phyloP scores from a whole-genome alignment of 768 basidiomycete species.

The Termitomyces sp. region DNA sequence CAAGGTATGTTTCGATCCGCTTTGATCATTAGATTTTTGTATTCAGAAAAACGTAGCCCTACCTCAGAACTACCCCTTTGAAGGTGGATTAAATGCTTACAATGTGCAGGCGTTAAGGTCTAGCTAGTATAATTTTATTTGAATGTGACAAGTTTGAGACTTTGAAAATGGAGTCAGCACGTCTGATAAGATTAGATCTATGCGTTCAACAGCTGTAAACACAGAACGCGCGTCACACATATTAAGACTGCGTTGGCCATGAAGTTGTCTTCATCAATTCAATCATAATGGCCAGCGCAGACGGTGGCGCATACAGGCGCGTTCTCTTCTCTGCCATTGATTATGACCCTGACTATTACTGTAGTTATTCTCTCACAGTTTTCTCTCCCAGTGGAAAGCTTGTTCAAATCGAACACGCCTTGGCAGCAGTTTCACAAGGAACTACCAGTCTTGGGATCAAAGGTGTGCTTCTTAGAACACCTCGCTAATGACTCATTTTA shows the following conservation, averaged over 20 bases:
- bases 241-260: background rate
- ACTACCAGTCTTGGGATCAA: constrained; percentile 98
- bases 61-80: constrained; percentile 79
- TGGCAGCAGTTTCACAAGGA: constrained; percentile 93
- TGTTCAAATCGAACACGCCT: constrained; percentile 99
- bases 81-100: constrained; percentile 26
- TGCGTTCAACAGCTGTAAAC: constrained; percentile 13
- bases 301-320: constrained; percentile 79
- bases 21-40: too few relatives aligned
- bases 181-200: constrained; percentile 7
- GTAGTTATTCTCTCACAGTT: constrained; percentile 96
- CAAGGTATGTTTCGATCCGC: constrained; percentile 45
- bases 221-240: constrained; percentile 20
- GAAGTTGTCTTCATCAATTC: constrained; percentile 7
- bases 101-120: background rate
- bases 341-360: constrained; percentile 7
- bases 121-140: background rate
- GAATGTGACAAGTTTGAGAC: too few relatives aligned
- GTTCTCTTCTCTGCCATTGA: constrained; percentile 12
- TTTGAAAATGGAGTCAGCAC: too few relatives aligned
- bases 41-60: constrained; percentile 49
- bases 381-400: constrained; percentile 99
- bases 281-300: constrained; percentile 67
- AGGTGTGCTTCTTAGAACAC: constrained; percentile 49
- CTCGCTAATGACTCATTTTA: constrained; percentile 12